These are phyloP conservation scores for Brasilioporus rufonigricans DNA, from an alignment of 768 basidiomycete species.

Conservation along the genomic window DNA sequence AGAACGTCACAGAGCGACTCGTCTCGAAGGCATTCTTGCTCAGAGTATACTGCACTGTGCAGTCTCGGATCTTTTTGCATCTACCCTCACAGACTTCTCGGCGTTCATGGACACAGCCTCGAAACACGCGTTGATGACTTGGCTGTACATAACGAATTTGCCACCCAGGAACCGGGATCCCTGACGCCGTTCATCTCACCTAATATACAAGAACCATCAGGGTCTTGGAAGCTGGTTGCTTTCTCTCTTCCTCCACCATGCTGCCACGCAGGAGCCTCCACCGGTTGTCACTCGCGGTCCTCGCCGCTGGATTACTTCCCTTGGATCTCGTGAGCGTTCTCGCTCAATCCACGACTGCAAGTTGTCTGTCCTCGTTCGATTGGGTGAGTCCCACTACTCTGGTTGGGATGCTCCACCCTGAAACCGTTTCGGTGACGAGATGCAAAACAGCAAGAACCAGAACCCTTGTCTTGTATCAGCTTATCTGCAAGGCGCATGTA, in stretches of 20 bases:
- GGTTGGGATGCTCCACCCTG: neutral
- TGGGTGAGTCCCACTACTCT: constrained; percentile 25
- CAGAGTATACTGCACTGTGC: neutral
- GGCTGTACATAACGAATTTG: neutral
- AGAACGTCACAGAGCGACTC: neutral
- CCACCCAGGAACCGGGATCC: neutral
- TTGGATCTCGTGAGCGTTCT: constrained; percentile 9
- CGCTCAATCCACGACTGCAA: constrained; percentile 26
- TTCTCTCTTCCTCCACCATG: constrained; percentile 8
- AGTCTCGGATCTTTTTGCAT: neutral
- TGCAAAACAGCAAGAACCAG: constrained; percentile 44
- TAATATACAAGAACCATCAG: neutral
- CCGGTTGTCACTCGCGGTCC: constrained; percentile 18
- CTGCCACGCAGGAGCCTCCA: neutral
- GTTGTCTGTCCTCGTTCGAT: constrained; percentile 19
- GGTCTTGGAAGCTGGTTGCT: neutral
- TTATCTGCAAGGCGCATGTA: constrained; percentile 42
- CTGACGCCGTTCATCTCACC: neutral
- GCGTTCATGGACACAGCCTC: neutral
- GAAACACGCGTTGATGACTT: neutral
- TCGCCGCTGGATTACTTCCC: constrained; percentile 17
- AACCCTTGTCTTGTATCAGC: constrained; percentile 48
- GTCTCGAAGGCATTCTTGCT: neutral
- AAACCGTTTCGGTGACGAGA: constrained; percentile 13
- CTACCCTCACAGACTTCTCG: neutral